Evolutionary conservation across 805 yeast species (phyloP), one percentile per base, ranked within the genome.

Genomic region (Kodamaea kaohsiungensis): DNA sequence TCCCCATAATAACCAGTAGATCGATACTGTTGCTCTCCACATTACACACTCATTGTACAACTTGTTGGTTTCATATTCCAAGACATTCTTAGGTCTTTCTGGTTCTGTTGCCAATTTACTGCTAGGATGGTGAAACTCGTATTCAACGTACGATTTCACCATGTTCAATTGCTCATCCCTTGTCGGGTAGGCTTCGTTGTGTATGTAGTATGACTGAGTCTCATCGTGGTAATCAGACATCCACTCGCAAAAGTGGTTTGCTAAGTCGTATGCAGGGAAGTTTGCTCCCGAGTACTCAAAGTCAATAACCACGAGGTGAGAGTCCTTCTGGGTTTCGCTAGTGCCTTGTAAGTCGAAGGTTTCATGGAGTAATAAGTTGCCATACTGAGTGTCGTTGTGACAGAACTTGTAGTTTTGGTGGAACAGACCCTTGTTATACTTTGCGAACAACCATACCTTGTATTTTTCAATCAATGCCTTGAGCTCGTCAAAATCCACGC

Each of bases 381-480:
- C 99, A 67, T 95, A 93, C 69, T 95, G 99, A 0, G 98, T 88
- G 70, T 93, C 99, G 65, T 95, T 95, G 71, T 95, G 99, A 62
- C 97, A 91, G 66, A 95, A 95, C 12, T 83, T 91, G 56, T 89
- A 76, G 52, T 79, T 75, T 12, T 77, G 73, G 48, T 75, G 70
- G 38, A 84, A 68, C 17, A 67, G 67, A 8, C 68, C 70, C 17
- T 69, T 70, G 22, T 79, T 80, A 61, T 86, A 83, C 56, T 79
- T 72, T 5, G 61, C 61, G 38, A 75, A 77, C 16, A 95, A 70
- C 91, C 92, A 90, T 6, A 75, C 67, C 52, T 78, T 77, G 69
- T 92, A 93, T 48, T 65, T 68, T 1, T 63, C 62, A 7, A 89
- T 70, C n/a, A 76, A 64, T 2, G 62, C 53, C 56, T 80, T 78